Evolutionary conservation across 2,329 filamentous ascomycete genomes (phyloP), one percentile per base, ranked within the genome.

Genomic region (Colletotrichum plurivorum): DNA sequence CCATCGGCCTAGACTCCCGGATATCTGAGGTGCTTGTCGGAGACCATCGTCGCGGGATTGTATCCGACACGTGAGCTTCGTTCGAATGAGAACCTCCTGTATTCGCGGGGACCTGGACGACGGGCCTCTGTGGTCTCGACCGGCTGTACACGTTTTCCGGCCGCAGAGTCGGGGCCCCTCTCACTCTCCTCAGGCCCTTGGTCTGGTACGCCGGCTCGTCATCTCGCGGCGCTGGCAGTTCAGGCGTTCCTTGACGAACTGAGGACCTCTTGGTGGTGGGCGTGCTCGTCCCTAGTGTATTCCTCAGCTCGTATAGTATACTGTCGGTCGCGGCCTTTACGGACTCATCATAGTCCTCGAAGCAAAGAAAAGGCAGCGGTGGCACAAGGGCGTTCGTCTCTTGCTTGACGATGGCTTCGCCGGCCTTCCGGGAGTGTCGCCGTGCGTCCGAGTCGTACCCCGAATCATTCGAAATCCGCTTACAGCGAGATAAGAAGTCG

Each of bases 381-480:
- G 9, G 27, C 12, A 43, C 12, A 15, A n/a, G 15, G 41, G 16
- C 13, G n/a, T n/a, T 43, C 13, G 41, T 43, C 41, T 43, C 5
- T 43, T 43, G 41, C 16, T 43, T 43, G 15, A 10, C 2, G 13
- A n/a, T n/a, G 16, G 10, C 16, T 15, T 15, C 13, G 16, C 13
- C 15, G 41, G 41, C 41, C 15, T 18, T 16, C 20, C 51, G 31
- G 8, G 22, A 39, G 12, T 36, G 18, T 41, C 27, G 65, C 22
- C 39, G 39, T 9, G 27, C 46, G 18, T 66, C 62, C 7, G 66
- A 60, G 5, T 54, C 63, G 10, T 69, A 67, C 6, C 66, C 66
- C 6, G 66, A 69, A 18, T 69, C 62, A 25, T 22, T 31, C 10
- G 55, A 67, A 16, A 61, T 55, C 13, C 65, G 49, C 41, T 69